These are phyloP conservation scores for Ustilago hordei DNA, from an alignment of 1,284 basidiomycete genomes.

Conservation along the genomic window DNA sequence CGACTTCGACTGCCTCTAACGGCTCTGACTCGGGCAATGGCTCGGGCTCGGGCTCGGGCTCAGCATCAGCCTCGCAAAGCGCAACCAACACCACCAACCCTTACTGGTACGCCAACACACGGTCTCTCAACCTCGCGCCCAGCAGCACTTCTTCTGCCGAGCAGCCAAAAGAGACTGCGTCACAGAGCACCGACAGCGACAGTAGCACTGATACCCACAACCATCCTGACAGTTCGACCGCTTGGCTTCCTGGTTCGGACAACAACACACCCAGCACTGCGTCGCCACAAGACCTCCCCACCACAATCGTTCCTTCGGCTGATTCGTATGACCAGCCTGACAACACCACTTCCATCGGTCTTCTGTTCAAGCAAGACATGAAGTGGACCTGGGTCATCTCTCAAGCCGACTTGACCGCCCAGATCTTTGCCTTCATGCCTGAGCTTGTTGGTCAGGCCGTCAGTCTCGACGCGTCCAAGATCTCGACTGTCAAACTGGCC, in stretches of 20 bases:
- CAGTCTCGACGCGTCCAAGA: constrained; percentile 32
- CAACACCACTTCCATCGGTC: constrained; percentile 49
- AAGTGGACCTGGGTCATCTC: constrained; percentile 61
- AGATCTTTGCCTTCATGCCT: constrained; percentile 68
- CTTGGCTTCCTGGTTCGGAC: constrained; percentile 5
- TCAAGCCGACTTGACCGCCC: constrained; percentile 63
- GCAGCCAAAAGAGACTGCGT: constrained; percentile 9
- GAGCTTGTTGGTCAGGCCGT: constrained; percentile 50
- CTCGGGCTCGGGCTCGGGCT: constrained; percentile 18
- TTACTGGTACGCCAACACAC: constrained; percentile 58
- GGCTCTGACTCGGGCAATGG: constrained; percentile 7
- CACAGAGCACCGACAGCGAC: constrained; percentile 10
- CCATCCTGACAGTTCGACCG: constrained; percentile 13
- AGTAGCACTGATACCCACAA: constrained; percentile 13
- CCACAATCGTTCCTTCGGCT: constrained; percentile 51
- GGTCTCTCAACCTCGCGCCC: constrained; percentile 40
- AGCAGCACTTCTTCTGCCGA: constrained; percentile 25
- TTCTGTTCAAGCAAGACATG: constrained; percentile 61
- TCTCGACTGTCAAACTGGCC: constrained; percentile 57
- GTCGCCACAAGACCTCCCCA: constrained; percentile 30
- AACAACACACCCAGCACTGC: neutral
- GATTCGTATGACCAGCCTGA: constrained; percentile 42
- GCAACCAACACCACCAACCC: constrained; percentile 34
- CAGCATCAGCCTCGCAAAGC: constrained; percentile 6
- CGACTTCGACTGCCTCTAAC: constrained; percentile 23